Percentiles rank a stretch among this genome's conserved stretches.
These are phyloP conservation scores for Pseudocercospora macadamiae DNA, from an alignment of 2,329 filamentous ascomycete species.

Conservation along the genomic window DNA sequence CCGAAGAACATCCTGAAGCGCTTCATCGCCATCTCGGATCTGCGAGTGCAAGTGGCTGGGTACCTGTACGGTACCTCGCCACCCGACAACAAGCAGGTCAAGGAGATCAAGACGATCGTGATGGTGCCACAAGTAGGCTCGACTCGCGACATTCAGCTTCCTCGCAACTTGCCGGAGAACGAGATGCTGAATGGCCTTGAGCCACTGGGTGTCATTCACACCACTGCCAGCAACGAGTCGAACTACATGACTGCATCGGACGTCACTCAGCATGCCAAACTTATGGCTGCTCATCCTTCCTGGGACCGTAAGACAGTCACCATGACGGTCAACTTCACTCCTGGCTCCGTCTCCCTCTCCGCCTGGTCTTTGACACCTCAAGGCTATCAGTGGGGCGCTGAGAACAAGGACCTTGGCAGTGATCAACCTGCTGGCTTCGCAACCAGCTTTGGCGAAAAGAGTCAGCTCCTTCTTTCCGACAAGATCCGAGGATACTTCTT, in stretches of 20 bases:
- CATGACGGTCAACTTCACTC: constrained; percentile 94
- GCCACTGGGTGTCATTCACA: constrained; percentile 93
- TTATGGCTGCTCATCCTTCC: constrained; percentile 78
- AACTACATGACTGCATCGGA: constrained; percentile 96
- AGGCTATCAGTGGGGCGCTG: constrained; percentile 94
- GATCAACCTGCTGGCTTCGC: constrained; percentile 94
- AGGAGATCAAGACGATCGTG: constrained; percentile 94
- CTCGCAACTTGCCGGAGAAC: constrained; percentile 86
- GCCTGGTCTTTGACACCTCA: constrained; percentile 90
- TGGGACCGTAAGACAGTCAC: constrained; percentile 94
- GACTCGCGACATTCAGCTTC: constrained; percentile 86
- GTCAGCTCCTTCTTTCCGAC: constrained; percentile 88
- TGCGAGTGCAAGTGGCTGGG: constrained; percentile 93
- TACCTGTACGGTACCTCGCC: constrained; percentile 94
- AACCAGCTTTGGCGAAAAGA: constrained; percentile 81
- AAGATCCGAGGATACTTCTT: constrained; percentile 96
- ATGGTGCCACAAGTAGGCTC: constrained; percentile 97
- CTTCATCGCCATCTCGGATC: constrained; percentile 95
- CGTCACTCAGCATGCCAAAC: constrained; percentile 87
- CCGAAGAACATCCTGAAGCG: constrained; percentile 98
- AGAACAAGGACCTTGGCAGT: constrained; percentile 90
- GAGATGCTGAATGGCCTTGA: constrained; percentile 86
- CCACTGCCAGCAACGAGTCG: constrained; percentile 89
- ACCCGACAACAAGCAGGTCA: constrained; percentile 92
- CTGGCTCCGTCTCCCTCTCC: constrained; percentile 90